Evolutionary conservation across 1,139 yeast genomes (phyloP).

Genomic region (Kodamaea sp.): DNA sequence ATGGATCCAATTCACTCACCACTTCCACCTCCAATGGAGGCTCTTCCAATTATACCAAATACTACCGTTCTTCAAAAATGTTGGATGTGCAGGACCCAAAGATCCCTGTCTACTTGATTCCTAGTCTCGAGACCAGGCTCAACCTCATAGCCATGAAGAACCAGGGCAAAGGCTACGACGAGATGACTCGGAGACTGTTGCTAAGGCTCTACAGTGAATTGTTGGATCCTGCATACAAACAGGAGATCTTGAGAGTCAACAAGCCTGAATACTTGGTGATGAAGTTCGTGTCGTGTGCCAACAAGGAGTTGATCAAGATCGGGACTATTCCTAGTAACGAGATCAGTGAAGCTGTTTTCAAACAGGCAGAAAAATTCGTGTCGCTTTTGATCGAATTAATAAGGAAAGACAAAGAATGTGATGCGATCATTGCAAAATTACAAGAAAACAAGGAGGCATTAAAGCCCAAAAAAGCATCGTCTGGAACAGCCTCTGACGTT

Average conservation of each 20-base stretch:
- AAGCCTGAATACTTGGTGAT: constrained; percentile 66
- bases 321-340: constrained; percentile 41
- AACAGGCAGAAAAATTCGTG: constrained; percentile 61
- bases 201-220: constrained; percentile 64
- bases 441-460: constrained; percentile 44
- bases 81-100: constrained; percentile 20
- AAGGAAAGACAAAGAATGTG: constrained; percentile 44
- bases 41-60: constrained; percentile 15
- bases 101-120: constrained; percentile 51
- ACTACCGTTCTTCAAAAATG: constrained; percentile 16
- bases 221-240: constrained; percentile 49
- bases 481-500: neutral
- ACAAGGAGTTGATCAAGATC: constrained; percentile 60
- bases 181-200: constrained; percentile 44
- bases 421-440: constrained; percentile 41
- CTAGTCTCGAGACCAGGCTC: constrained; percentile 50
- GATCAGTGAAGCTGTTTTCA: constrained; percentile 48
- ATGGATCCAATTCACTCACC: constrained; percentile 8
- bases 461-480: constrained; percentile 24
- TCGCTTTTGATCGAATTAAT: constrained; percentile 52
- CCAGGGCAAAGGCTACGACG: constrained; percentile 39
- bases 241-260: constrained; percentile 40
- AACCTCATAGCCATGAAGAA: constrained; percentile 56
- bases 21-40: constrained; percentile 7
- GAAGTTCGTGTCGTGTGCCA: constrained; percentile 64